Percentiles rank a stretch among this genome's conserved stretches.
Evolutionary conservation across 2,329 filamentous ascomycete genomes (phyloP).

Genomic region (Blastomyces gilchristii): DNA sequence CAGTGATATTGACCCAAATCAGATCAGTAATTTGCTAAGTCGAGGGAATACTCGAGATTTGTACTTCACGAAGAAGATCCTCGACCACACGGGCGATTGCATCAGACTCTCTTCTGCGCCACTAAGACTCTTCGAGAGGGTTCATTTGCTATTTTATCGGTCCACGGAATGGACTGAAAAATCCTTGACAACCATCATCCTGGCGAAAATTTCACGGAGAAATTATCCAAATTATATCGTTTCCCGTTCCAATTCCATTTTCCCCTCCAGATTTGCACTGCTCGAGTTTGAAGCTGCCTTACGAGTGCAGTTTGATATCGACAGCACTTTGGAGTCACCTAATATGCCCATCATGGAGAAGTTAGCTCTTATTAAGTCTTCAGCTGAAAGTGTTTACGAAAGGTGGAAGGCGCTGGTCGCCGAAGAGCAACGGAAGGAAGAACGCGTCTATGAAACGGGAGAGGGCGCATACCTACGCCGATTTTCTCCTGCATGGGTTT

Average conservation of each 20-base stretch:
- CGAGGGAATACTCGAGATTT: constrained; percentile 54
- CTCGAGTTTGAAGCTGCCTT: constrained; percentile 85
- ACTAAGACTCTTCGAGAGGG: constrained; percentile 78
- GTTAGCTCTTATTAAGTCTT: constrained; percentile 56
- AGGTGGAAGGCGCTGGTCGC: constrained; percentile 66
- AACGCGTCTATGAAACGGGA: constrained; percentile 63
- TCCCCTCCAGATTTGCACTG: constrained; percentile 61
- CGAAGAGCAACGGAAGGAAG: constrained; percentile 70
- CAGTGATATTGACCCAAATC: constrained; percentile 32
- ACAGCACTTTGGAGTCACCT: constrained; percentile 70
- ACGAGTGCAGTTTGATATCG: constrained; percentile 68
- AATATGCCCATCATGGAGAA: constrained; percentile 57
- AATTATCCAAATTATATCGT: constrained; percentile 89
- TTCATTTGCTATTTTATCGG: constrained; percentile 91
- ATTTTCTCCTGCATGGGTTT: constrained; percentile 85
- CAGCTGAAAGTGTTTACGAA: constrained; percentile 64
- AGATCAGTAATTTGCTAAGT: constrained; percentile 23
- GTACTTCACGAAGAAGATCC: constrained; percentile 68
- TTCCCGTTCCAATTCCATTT: constrained; percentile 80
- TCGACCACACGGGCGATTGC: constrained; percentile 68
- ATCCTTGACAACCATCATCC: constrained; percentile 85
- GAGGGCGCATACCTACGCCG: constrained; percentile 83
- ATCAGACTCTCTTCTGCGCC: constrained; percentile 64
- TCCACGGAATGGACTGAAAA: constrained; percentile 97
- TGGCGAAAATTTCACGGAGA: constrained; percentile 76